These are phyloP conservation scores for Kockiozyma suomiensis DNA, from an alignment of 805 yeast species.

Conservation along the genomic window DNA sequence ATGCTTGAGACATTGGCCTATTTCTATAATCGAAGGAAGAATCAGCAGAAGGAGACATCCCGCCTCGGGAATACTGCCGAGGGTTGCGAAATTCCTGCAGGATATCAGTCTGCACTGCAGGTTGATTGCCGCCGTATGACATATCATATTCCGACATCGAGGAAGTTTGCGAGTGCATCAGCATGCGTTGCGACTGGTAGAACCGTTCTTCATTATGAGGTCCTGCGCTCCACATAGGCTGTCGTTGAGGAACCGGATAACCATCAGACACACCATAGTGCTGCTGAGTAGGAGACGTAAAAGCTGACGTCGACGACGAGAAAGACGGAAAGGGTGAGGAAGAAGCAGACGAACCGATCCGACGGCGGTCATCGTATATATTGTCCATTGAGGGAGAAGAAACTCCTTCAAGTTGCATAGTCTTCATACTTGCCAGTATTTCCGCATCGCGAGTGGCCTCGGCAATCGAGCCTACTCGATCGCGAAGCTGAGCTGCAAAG, in stretches of 20 bases:
- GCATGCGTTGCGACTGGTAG: constrained; percentile 8
- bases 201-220: constrained; percentile 11
- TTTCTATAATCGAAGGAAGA: constrained; percentile 12
- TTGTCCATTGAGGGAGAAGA: constrained; percentile 32
- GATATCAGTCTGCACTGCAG: constrained; percentile 11
- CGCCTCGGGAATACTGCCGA: constrained; percentile 11
- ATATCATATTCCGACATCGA: constrained; percentile 10
- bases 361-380: constrained; percentile 26
- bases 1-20: constrained; percentile 12
- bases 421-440: constrained; percentile 31
- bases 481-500: constrained; percentile 11
- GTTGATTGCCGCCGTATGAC: background rate
- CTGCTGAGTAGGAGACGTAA: constrained; percentile 12
- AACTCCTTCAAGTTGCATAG: constrained; percentile 4
- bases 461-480: constrained; percentile 30
- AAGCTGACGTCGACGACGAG: constrained; percentile 7
- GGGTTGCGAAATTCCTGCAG: constrained; percentile 26
- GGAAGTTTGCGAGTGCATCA: constrained; percentile 7
- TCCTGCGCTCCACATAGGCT: constrained; percentile 17
- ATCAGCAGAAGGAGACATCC: constrained; percentile 16
- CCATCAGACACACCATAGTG: constrained; percentile 3
- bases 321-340: constrained; percentile 13
- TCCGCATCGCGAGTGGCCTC: constrained; percentile 44
- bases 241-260: constrained; percentile 13
- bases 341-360: constrained; percentile 6